Conservation (phyloP, 75 land plant species). For the Selaginella moellendorffii region DNA sequence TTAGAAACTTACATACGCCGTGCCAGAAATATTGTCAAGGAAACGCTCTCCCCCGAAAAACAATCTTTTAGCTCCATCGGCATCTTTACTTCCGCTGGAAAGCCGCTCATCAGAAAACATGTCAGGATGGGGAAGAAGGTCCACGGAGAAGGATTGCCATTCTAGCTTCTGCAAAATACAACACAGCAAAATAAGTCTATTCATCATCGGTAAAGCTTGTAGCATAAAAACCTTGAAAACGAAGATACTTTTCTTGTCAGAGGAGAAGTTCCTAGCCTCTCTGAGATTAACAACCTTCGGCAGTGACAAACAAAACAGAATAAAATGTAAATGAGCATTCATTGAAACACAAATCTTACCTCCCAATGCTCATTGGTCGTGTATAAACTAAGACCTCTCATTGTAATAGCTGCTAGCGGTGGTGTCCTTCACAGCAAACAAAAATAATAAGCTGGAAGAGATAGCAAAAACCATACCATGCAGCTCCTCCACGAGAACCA, state of each 20-base stretch:
- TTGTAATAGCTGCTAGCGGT: conserved; percentile 85
- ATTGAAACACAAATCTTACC: conserved; percentile 27
- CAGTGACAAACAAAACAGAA: not conserved
- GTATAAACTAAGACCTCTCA: conserved; percentile 67
- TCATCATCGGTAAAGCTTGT: too few relatives aligned
- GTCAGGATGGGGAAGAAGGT: conserved; percentile 97
- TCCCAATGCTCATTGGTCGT: conserved; percentile 95
- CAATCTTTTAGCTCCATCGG: conserved; percentile 87
- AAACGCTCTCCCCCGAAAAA: conserved; percentile 99
- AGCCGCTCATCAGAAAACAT: conserved; percentile 81
- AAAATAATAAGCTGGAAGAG: too few relatives aligned
- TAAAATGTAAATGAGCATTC: not conserved
- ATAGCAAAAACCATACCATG: conserved; percentile 60
- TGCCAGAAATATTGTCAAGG: conserved; percentile 84
- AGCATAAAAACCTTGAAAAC: conserved; percentile 60
- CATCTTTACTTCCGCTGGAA: conserved; percentile 34
- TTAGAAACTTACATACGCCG: conserved; percentile 58
- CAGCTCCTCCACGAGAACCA: conserved; percentile 59
- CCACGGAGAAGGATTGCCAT: conserved; percentile 90
- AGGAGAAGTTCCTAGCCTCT: conserved; percentile 84
- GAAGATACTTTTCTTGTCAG: conserved; percentile 54
- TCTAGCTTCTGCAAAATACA: conserved; percentile 64
- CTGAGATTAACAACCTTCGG: conserved; percentile 80
- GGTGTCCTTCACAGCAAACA: conserved; percentile 41
- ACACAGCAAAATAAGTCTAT: not conserved